These are phyloP conservation scores for Suillus cothurnatus DNA, from an alignment of 768 basidiomycete species.

Conservation along the genomic window DNA sequence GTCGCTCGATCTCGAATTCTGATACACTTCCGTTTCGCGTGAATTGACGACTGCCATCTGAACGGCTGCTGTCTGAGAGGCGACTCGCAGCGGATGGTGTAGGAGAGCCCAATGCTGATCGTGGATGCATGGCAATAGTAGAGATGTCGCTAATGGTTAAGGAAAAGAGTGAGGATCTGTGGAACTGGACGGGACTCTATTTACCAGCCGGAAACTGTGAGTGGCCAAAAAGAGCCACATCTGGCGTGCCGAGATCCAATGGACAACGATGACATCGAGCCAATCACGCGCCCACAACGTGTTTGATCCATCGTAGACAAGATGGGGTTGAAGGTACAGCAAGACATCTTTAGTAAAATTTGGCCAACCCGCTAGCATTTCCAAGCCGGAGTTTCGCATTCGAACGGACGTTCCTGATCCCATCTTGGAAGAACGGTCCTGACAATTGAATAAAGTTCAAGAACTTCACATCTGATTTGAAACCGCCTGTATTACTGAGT, in stretches of 20 bases:
- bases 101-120: slow-evolving; percentile 34
- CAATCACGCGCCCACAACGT: slow-evolving; percentile 37
- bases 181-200: slow-evolving; percentile 23
- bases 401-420: slow-evolving; percentile 4
- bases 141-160: slow-evolving; percentile 10
- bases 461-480: not conserved
- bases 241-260: slow-evolving; percentile 31
- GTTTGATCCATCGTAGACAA: slow-evolving; percentile 21
- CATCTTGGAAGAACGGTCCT: slow-evolving; percentile 4
- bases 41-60: slow-evolving; percentile 35
- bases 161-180: slow-evolving; percentile 15
- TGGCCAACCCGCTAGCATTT: slow-evolving; percentile 3
- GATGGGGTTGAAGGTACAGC: slow-evolving; percentile 12
- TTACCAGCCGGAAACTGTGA: slow-evolving; percentile 30
- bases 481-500: not conserved
- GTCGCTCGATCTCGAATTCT: slow-evolving; percentile 71
- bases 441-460: not conserved
- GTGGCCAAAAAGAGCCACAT: slow-evolving; percentile 37
- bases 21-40: slow-evolving; percentile 44
- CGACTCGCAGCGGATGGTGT: slow-evolving; percentile 38
- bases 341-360: slow-evolving; percentile 34
- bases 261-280: slow-evolving; percentile 31
- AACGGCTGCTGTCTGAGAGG: slow-evolving; percentile 42
- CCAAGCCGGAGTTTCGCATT: slow-evolving; percentile 1
- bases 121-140: slow-evolving; percentile 27